Conservation (phyloP, 495 filamentous ascomycete species). For the Thozetella sp. region DNA sequence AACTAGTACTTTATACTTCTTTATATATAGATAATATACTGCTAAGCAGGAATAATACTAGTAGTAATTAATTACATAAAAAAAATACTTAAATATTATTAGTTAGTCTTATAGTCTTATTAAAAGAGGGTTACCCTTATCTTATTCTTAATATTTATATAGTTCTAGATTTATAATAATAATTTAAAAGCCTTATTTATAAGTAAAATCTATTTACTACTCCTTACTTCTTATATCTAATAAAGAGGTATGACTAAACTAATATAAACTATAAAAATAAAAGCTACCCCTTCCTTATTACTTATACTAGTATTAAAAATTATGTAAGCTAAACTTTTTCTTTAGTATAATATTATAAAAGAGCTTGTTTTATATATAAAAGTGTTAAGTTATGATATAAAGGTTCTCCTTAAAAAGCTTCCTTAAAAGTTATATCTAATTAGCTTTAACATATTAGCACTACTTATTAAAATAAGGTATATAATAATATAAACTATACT, state of each 20-base stretch:
- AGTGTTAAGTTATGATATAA: conserved; percentile 1
- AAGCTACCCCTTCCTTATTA: conserved; percentile 1
- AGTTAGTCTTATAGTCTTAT: not conserved
- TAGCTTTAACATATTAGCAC: conserved; percentile 4
- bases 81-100: not conserved
- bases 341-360: conserved; percentile 6
- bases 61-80: not conserved
- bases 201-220: conserved; percentile 4
- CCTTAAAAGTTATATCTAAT: conserved; percentile 2
- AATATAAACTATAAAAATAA: not conserved
- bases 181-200: not conserved
- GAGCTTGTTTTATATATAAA: conserved; percentile 3
- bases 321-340: conserved; percentile 1
- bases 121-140: not conserved
- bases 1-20: not conserved
- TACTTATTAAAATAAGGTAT: not conserved
- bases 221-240: not conserved
- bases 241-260: not conserved
- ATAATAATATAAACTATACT: conserved; percentile 2
- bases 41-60: not conserved
- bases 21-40: not conserved
- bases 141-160: not conserved
- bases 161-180: not conserved
- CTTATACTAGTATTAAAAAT: conserved; percentile 7
- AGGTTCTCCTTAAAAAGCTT: not conserved